Conservation (phyloP, 768 basidiomycete genomes). For the Leccinellum albellum region DNA sequence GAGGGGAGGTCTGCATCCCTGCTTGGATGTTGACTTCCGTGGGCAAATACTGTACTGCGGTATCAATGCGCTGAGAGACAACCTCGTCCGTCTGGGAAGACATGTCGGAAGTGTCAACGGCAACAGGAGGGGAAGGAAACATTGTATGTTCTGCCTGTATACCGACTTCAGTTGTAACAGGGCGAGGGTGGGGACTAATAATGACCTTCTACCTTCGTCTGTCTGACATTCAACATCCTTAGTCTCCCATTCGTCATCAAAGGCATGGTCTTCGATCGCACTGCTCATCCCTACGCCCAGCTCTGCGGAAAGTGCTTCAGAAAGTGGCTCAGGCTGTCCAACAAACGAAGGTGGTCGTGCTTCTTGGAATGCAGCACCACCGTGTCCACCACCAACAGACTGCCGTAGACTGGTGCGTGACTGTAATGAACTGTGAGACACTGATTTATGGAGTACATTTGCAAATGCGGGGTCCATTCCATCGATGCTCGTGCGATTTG, state of each 20-base stretch:
- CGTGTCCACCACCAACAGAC: conserved; percentile 50
- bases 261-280: conserved; percentile 36
- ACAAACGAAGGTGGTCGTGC: conserved; percentile 68
- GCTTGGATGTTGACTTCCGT: conserved; percentile 29
- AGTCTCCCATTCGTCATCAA: conserved; percentile 46
- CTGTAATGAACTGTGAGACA: conserved; percentile 38
- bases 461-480: conserved; percentile 88
- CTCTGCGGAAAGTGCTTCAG: conserved; percentile 68
- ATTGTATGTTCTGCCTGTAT: conserved; percentile 37
- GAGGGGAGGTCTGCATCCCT: conserved; percentile 37
- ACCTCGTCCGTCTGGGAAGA: conserved; percentile 50
- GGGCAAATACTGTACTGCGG: conserved; percentile 48
- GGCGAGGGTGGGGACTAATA: conserved; percentile 30
- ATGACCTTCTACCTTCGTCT: conserved; percentile 37
- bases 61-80: conserved; percentile 33
- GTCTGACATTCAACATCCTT: conserved; percentile 68
- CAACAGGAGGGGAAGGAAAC: conserved; percentile 11
- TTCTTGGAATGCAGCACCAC: conserved; percentile 68
- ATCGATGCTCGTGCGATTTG: conserved; percentile 70
- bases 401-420: conserved; percentile 56
- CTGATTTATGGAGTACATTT: conserved; percentile 63
- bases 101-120: conserved; percentile 32
- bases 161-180: conserved; percentile 36
- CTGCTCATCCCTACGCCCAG: conserved; percentile 49
- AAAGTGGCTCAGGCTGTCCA: conserved; percentile 67